Evolutionary conservation across 1,139 yeast genomes (phyloP).

Genomic region (Blastobotrys elegans): DNA sequence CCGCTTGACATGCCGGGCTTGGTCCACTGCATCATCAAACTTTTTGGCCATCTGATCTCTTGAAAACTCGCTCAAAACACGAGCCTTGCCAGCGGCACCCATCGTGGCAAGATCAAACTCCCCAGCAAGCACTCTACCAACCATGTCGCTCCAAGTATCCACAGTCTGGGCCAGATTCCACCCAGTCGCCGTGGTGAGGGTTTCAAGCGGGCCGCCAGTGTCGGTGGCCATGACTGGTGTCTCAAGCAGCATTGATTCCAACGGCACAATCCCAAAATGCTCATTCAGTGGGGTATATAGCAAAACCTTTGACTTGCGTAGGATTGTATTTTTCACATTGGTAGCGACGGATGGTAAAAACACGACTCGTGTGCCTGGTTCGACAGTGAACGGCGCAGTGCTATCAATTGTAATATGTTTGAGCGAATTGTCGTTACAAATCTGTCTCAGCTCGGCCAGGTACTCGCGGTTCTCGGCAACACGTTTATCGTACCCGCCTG

Average conservation of each 20-base stretch:
- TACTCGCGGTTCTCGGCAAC: conserved; percentile 74
- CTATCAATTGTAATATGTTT: conserved; percentile 14
- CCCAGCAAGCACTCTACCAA: conserved; percentile 42
- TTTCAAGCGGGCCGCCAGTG: conserved; percentile 91
- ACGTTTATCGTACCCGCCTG: conserved; percentile 90
- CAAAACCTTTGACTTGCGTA: conserved; percentile 54
- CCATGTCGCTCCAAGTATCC: conserved; percentile 57
- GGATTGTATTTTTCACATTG: conserved; percentile 56
- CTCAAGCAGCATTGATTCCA: conserved; percentile 83
- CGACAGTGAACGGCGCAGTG: conserved; percentile 9
- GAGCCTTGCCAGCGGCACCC: conserved; percentile 47
- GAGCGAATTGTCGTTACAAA: conserved; percentile 37
- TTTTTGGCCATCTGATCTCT: conserved; percentile 56
- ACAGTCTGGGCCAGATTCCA: conserved; percentile 58
- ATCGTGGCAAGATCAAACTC: conserved; percentile 36
- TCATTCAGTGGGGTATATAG: conserved; percentile 88
- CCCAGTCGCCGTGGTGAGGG: conserved; percentile 72
- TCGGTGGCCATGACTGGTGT: conserved; percentile 83
- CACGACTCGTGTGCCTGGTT: conserved; percentile 43
- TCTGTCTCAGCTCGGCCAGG: conserved; percentile 51
- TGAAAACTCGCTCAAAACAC: conserved; percentile 54
- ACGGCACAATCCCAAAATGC: conserved; percentile 96
- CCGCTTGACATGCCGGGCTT: conserved; percentile 11
- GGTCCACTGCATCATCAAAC: conserved; percentile 37
- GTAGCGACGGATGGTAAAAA: conserved; percentile 80